Evolutionary conservation across 2,329 filamentous ascomycete genomes (phyloP).

Genomic region (Arachnomyces sp.): DNA sequence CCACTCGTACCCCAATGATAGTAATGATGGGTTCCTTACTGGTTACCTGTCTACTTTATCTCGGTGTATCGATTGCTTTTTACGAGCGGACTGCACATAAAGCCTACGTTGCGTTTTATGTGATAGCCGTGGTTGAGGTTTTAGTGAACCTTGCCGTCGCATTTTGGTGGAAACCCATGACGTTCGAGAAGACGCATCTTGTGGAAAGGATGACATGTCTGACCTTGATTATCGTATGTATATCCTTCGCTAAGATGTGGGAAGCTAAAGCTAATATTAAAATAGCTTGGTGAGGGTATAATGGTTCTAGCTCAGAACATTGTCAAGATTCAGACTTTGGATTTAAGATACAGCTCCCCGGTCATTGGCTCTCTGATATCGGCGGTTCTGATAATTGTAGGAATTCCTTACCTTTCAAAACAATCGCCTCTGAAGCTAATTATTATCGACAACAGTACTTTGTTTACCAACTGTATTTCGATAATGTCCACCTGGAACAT

Average conservation of each 20-base stretch:
- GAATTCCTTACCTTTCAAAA: neutral
- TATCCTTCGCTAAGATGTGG: no score
- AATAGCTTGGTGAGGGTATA: no score
- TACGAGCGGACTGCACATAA: neutral
- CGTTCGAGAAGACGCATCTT: constrained; percentile 52
- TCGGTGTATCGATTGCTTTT: constrained; percentile 9
- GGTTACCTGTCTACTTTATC: constrained; percentile 5
- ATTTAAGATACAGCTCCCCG: no score
- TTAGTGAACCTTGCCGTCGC: constrained; percentile 43
- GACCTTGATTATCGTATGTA: constrained; percentile 55
- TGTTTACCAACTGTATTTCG: constrained; percentile 56
- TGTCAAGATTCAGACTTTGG: no score
- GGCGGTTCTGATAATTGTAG: constrained; percentile 11
- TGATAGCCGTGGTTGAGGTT: constrained; percentile 43
- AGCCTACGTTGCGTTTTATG: constrained; percentile 42
- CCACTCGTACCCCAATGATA: constrained; percentile 20
- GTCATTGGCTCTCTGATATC: constrained; percentile 11
- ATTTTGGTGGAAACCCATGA: constrained; percentile 45
- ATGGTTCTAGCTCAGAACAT: no score
- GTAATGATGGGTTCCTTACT: constrained; percentile 21
- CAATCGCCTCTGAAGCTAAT: neutral
- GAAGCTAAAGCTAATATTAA: no score
- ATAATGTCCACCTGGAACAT: constrained; percentile 42
- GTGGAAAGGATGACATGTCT: constrained; percentile 53
- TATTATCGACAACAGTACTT: constrained; percentile 34